Percentiles rank a stretch among this genome's conserved stretches.
phyloP scores from a whole-genome alignment of 306 rosid species.

The Cucumis hystrix region DNA sequence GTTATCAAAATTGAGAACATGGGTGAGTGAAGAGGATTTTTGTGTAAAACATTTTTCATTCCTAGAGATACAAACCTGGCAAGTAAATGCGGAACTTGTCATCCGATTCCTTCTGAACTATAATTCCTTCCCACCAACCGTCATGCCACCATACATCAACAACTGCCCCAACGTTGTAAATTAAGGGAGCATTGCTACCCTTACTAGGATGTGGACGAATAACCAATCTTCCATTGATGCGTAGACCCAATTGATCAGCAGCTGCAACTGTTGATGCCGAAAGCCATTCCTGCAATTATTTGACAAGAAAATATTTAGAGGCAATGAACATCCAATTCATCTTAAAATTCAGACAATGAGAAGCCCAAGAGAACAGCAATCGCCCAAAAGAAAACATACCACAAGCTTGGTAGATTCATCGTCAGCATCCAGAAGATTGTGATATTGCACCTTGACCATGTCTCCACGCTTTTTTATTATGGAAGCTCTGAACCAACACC shows the following conservation, averaged over 20 bases:
- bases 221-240: constrained; percentile 30
- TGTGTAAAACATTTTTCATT: not conserved
- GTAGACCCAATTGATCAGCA: constrained; percentile 40
- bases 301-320: not conserved
- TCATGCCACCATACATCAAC: constrained; percentile 87
- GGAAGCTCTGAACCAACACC: constrained; percentile 83
- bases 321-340: not conserved
- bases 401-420: constrained; percentile 64
- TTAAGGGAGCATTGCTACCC: constrained; percentile 15
- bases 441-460: constrained; percentile 73
- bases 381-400: constrained; percentile 23
- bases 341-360: not conserved
- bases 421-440: constrained; percentile 57
- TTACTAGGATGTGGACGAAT: constrained; percentile 36
- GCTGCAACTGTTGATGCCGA: constrained; percentile 46
- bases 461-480: constrained; percentile 45
- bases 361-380: not conserved
- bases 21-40: not conserved
- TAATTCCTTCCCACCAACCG: constrained; percentile 98
- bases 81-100: constrained; percentile 41
- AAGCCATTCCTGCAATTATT: constrained; percentile 60
- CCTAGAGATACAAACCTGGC: constrained; percentile 36
- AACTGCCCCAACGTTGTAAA: constrained; percentile 36
- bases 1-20: not conserved
- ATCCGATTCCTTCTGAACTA: constrained; percentile 38